Base-by-base conservation (phyloP, 2,329 filamentous ascomycete species). In the Leptographium radiaticola region DNA sequence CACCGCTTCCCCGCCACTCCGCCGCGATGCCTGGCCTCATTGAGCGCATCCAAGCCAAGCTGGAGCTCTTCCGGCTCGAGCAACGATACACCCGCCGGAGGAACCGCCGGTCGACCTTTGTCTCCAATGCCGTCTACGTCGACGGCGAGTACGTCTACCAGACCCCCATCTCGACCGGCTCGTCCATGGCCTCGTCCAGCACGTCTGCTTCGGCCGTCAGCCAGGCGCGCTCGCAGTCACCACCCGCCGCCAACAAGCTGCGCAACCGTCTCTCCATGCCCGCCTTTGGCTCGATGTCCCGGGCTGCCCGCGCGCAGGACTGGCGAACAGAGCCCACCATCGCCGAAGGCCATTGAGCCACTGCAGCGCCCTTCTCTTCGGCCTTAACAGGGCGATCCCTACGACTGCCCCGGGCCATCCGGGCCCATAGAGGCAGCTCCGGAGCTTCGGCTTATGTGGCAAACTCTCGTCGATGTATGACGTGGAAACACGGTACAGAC, bases 141-240 rank as follows among this genome's bases (percentile, higher is more conserved):
- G 88, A 97, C 67, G 93, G 90, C 70, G 91, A 96, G 74, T 96
- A 96, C 73, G 76, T 95, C 68, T 94, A 89, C 76, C 76, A 82
- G 65, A 80, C 76, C 0, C 79, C 80, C 58, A 76, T 70, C 68
- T 72, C 73, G 52, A 81, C 78, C 1, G 78, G 78, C 54, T 80
- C 77, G 18, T 80, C 76, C 6, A 68, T 72, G 49, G 74, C 72
- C 61, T 67, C 69, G 46, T 59, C 73, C 48, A 74, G 72, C 61
- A 67, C 69, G 44, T 60, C 59, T 66, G 69, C 56, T 67, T 68
- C 54, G 63, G 71, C 18, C 67, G 68, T 62, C 64, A 65, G 57
- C 66, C 66, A 53, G 62, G 55, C 60, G 6, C 64, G 53, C 54
- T 58, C 53, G 33, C 57, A 62, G 58, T 46, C 57, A 58, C 59